Conservation (phyloP, 2,329 filamentous ascomycete species). For the Phoma sp. region DNA sequence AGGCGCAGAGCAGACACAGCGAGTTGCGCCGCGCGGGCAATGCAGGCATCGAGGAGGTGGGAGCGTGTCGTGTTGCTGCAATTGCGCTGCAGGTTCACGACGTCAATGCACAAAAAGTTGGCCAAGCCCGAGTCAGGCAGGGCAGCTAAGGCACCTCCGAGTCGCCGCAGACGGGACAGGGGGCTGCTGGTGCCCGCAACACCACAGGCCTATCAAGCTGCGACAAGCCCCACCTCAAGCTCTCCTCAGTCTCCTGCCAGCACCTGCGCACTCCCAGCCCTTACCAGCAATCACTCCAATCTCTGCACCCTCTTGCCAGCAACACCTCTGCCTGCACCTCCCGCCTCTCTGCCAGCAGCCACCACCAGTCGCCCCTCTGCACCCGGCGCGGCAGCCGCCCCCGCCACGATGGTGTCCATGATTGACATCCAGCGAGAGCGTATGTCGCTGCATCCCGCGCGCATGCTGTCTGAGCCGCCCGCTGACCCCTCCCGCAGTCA, state of each 20-base stretch:
- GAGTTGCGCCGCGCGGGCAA: constrained; percentile 36
- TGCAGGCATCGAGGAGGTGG: constrained; percentile 34
- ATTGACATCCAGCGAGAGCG: constrained; percentile 84
- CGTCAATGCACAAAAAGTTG: constrained; percentile 34
- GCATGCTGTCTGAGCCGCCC: neutral
- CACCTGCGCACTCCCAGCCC: too few species aligned
- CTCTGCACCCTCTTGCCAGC: neutral
- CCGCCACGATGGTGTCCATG: constrained; percentile 79
- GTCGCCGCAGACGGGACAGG: too few species aligned
- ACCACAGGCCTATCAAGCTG: constrained; percentile 26
- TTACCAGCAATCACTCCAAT: too few species aligned
- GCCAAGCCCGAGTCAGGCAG: constrained; percentile 23
- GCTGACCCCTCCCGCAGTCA: constrained; percentile 60
- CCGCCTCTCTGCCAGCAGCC: neutral
- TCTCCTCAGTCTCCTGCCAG: too few species aligned
- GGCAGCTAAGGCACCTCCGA: too few species aligned
- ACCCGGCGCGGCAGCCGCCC: constrained; percentile 29
- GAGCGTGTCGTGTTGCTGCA: neutral
- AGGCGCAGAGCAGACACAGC: constrained; percentile 53
- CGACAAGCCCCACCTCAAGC: constrained; percentile 31
- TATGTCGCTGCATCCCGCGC: constrained; percentile 45
- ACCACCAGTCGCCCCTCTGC: neutral
- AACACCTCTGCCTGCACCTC: neutral
- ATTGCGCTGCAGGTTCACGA: constrained; percentile 15
- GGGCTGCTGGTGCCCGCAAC: constrained; percentile 20